These are phyloP conservation scores for Ophiocordyceps camponoti-floridani DNA, from an alignment of 2,329 filamentous ascomycete species.

Conservation along the genomic window DNA sequence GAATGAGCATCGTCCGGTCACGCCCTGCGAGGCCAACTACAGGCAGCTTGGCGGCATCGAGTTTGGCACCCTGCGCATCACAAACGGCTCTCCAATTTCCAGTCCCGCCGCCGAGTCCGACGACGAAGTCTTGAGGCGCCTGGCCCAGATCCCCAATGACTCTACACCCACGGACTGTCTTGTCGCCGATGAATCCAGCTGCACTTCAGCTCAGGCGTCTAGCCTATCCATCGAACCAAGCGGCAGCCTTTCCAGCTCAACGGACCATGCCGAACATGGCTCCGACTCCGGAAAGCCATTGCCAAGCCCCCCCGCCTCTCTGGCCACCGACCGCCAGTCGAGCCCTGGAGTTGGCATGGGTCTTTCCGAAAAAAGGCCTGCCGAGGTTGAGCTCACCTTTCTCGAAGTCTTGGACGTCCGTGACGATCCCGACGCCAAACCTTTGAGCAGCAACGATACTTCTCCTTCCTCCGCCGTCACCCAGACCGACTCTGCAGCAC, in stretches of 20 bases:
- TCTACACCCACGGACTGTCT: background rate
- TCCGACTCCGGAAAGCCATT: background rate
- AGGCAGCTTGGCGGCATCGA: slow-evolving; percentile 43
- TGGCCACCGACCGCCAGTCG: background rate
- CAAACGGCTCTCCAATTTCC: slow-evolving; percentile 35
- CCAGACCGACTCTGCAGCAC: slow-evolving; percentile 6
- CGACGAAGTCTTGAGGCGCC: background rate
- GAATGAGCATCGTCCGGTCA: slow-evolving; percentile 10
- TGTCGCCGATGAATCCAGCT: background rate
- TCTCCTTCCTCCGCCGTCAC: slow-evolving; percentile 1
- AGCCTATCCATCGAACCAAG: background rate
- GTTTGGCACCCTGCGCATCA: slow-evolving; percentile 43
- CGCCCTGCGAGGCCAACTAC: slow-evolving; percentile 36
- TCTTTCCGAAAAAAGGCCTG: background rate
- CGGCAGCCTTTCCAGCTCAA: background rate
- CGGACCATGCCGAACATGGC: background rate
- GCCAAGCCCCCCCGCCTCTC: background rate
- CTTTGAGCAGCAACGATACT: slow-evolving; percentile 4
- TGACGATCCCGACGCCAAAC: slow-evolving; percentile 25
- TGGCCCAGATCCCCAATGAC: background rate
- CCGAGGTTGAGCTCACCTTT: slow-evolving; percentile 9
- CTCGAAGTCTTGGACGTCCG: slow-evolving; percentile 20
- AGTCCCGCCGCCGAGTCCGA: slow-evolving; percentile 12
- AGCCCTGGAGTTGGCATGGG: background rate
- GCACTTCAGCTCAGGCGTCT: background rate